Evolutionary conservation across 495 filamentous ascomycete species (phyloP).

Genomic region (Aspergillus baeticus): DNA sequence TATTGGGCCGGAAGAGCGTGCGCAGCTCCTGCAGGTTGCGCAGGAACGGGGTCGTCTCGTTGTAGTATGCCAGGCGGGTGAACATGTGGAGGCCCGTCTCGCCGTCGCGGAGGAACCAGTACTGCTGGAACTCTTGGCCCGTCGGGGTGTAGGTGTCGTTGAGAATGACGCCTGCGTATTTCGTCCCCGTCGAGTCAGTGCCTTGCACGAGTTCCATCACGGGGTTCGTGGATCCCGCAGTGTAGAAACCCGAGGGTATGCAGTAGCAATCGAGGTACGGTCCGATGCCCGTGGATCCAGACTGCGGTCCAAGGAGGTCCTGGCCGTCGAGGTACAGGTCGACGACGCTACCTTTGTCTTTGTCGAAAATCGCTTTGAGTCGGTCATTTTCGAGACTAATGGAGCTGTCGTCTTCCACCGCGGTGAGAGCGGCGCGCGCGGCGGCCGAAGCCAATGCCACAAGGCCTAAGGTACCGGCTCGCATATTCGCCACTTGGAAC

Average conservation of each 20-base stretch:
- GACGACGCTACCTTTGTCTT: constrained; percentile 40
- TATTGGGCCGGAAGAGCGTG: constrained; percentile 55
- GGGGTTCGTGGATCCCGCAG: constrained; percentile 46
- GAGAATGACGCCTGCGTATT: constrained; percentile 51
- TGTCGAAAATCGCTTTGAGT: constrained; percentile 43
- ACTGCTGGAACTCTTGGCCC: constrained; percentile 53
- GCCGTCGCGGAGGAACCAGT: constrained; percentile 55
- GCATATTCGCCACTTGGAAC: constrained; percentile 10
- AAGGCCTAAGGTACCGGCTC: constrained; percentile 3
- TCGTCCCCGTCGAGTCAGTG: constrained; percentile 43
- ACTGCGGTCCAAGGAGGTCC: constrained; percentile 47
- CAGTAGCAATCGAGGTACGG: constrained; percentile 61
- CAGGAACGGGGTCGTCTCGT: constrained; percentile 50
- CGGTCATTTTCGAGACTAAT: constrained; percentile 48
- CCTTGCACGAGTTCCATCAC: constrained; percentile 47
- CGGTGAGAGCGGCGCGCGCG: constrained; percentile 22
- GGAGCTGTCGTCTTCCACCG: constrained; percentile 23
- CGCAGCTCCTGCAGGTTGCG: constrained; percentile 55
- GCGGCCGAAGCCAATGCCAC: constrained; percentile 12
- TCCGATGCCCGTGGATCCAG: constrained; percentile 46
- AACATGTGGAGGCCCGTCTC: constrained; percentile 58
- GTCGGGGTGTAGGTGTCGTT: constrained; percentile 51
- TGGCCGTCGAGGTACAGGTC: constrained; percentile 46
- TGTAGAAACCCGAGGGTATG: constrained; percentile 52
- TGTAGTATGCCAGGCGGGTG: constrained; percentile 52